Evolutionary conservation across 371 early-diverging fungal species (phyloP), one percentile per base, ranked within the genome.

Genomic region (Apophysomyces variabilis): DNA sequence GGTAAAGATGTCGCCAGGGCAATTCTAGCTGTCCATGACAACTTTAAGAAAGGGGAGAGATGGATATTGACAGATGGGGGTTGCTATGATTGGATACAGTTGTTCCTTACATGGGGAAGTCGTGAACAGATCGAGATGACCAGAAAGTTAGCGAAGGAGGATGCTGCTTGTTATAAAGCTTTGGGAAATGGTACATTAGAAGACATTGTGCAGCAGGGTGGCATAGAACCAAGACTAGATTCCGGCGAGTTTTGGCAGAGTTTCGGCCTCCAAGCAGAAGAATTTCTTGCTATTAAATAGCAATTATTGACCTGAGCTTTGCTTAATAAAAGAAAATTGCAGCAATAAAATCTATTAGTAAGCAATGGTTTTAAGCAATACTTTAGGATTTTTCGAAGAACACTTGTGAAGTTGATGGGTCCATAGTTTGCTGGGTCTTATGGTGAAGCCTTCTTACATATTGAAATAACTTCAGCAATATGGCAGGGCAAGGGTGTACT

Each of bases 241-340:
- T 77, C 82, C 9, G 64, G 66, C 62, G 82, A 82, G 60, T 82
- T 82, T 58, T 82, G 82, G 82, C 60, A 73, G 16, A 77, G 79
- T 0, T 79, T 79, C 37, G 44, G 63, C 11, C 39, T 82, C 6
- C n/a, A 74, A 14, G 75, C 82, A 5, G 68, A 59, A 6, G 71
- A 79, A 38, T 82, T 67, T 64, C 64, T 82, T 26, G 32, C 32
- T 26, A 3, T 7, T 32, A 62, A 1, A 69, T 82, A 18, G 32
- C 32, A 26, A 26, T 26, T 26, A 26, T 26, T 3, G 61, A 71
- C 62, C 72, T 36, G 71, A 45, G 37, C 41, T 38, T 26, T 54
- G 39, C 16, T 9, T 54, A 38, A 9, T 36, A 64, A 14, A 13
- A 36, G 45, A 35, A 16, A 18, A 46, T 8, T 5, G 16, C 5